Percentiles rank a stretch among this genome's conserved stretches.
Conservation (phyloP, 345 rosid genomes). For the Gossypium ekmanianum region DNA sequence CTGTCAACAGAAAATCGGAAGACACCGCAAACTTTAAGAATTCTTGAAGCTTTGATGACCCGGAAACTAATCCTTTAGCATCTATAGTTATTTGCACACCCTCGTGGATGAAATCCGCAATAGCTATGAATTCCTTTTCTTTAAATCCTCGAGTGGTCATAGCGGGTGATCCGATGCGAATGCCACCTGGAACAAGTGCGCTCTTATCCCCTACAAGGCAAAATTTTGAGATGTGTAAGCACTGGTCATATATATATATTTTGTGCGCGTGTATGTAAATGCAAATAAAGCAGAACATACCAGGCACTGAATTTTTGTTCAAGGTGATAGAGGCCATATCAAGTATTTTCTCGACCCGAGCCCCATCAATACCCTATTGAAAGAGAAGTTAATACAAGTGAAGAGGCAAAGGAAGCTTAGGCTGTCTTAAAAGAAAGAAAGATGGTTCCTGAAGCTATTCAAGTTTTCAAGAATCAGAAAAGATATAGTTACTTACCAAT, state of each 20-base stretch:
- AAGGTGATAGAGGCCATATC: constrained; percentile 92
- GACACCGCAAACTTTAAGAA: constrained; percentile 60
- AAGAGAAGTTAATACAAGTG: not conserved
- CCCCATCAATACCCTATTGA: constrained; percentile 84
- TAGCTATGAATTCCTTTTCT: constrained; percentile 64
- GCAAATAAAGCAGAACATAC: constrained; percentile 29
- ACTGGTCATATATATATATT: not conserved
- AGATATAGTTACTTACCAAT: constrained; percentile 39
- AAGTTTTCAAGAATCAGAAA: not conserved
- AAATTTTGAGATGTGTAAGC: not conserved
- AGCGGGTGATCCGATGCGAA: constrained; percentile 89
- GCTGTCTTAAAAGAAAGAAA: not conserved
- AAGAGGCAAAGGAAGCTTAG: not conserved
- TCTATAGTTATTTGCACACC: constrained; percentile 71
- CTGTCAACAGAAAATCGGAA: constrained; percentile 51
- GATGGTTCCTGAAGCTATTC: not conserved
- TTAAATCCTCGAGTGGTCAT: constrained; percentile 89
- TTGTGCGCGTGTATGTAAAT: not conserved
- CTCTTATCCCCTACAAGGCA: constrained; percentile 68
- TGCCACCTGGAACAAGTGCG: constrained; percentile 87
- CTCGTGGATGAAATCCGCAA: constrained; percentile 74
- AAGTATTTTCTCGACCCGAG: constrained; percentile 85
- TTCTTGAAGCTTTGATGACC: constrained; percentile 75
- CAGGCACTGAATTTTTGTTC: constrained; percentile 92
- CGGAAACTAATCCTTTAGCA: constrained; percentile 49